These are phyloP conservation scores for Trifolium subterraneum DNA, from an alignment of 306 rosid species.

Conservation along the genomic window DNA sequence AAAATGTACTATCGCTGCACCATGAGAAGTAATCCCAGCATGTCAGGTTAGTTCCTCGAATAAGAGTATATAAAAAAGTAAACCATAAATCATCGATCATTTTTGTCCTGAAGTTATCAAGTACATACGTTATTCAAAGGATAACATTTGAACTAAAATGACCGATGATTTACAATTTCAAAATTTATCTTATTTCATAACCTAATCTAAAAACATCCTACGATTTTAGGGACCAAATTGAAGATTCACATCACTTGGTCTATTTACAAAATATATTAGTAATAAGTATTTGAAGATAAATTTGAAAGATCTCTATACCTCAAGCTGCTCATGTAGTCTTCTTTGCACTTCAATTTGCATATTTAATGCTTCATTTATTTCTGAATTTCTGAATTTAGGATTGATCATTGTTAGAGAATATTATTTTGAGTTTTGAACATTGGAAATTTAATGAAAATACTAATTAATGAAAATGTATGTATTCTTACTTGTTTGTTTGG, in stretches of 20 bases:
- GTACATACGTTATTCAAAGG: neutral
- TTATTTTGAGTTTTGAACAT: constrained; percentile 4
- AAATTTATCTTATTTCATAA: neutral
- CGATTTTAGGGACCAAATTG: neutral
- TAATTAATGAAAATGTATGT: neutral
- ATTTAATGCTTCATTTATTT: constrained; percentile 73
- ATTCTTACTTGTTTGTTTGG: constrained; percentile 73
- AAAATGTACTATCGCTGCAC: neutral
- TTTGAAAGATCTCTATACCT: constrained; percentile 54
- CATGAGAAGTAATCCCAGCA: neutral
- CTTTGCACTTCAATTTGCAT: constrained; percentile 92
- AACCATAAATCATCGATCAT: neutral
- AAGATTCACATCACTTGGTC: neutral
- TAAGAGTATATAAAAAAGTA: neutral
- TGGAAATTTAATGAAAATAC: constrained; percentile 9
- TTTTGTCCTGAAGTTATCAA: neutral
- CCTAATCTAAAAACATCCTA: neutral
- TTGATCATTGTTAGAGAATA: constrained; percentile 27
- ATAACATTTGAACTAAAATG: neutral
- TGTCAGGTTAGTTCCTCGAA: neutral
- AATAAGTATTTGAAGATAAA: neutral
- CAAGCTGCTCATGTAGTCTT: constrained; percentile 87
- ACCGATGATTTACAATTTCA: neutral
- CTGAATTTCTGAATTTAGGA: constrained; percentile 58
- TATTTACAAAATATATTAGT: neutral